Conservation (phyloP, 164 flowering plant species). For the Santalum album region DNA sequence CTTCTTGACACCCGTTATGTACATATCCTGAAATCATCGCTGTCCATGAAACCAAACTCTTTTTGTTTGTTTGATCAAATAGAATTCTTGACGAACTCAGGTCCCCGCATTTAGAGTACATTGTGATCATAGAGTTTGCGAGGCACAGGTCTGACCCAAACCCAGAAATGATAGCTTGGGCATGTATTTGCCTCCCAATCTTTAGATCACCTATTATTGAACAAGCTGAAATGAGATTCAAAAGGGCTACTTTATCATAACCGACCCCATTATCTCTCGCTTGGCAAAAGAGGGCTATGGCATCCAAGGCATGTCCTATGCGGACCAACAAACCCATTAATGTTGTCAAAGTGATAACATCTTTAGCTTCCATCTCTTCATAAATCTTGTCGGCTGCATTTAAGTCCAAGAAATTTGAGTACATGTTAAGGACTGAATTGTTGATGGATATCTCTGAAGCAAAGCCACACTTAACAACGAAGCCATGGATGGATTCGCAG, state of each 20-base stretch:
- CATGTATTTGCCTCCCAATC: slow-evolving; percentile 26
- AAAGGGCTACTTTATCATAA: slow-evolving; percentile 17
- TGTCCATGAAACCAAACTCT: slow-evolving; percentile 31
- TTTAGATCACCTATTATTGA: slow-evolving; percentile 24
- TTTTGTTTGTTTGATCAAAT: slow-evolving; percentile 15
- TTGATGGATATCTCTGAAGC: slow-evolving; percentile 12
- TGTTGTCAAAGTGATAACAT: slow-evolving; percentile 32
- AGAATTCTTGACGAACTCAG: slow-evolving; percentile 19
- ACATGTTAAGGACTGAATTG: slow-evolving; percentile 32
- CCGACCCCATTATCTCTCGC: slow-evolving; percentile 17
- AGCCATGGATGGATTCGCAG: slow-evolving; percentile 20
- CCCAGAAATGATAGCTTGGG: slow-evolving; percentile 19
- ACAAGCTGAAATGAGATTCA: slow-evolving; percentile 26
- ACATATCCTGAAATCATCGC: slow-evolving; percentile 31
- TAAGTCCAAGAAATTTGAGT: slow-evolving; percentile 23
- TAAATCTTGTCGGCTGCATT: slow-evolving; percentile 18
- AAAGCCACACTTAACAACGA: slow-evolving; percentile 19
- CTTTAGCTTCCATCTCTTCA: slow-evolving; percentile 21
- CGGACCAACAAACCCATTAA: slow-evolving; percentile 26
- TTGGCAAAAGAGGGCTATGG: slow-evolving; percentile 16
- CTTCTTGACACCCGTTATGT: slow-evolving; percentile 21
- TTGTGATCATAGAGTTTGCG: slow-evolving; percentile 22
- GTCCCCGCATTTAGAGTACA: slow-evolving; percentile 33
- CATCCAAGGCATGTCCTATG: slow-evolving; percentile 16
- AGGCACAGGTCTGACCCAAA: slow-evolving; percentile 13